A percentile compares a stretch with the other conserved stretches of the same genome.
Evolutionary conservation across 148 eudicot genomes (phyloP).

Genomic region (Camellia lanceoleosa): DNA sequence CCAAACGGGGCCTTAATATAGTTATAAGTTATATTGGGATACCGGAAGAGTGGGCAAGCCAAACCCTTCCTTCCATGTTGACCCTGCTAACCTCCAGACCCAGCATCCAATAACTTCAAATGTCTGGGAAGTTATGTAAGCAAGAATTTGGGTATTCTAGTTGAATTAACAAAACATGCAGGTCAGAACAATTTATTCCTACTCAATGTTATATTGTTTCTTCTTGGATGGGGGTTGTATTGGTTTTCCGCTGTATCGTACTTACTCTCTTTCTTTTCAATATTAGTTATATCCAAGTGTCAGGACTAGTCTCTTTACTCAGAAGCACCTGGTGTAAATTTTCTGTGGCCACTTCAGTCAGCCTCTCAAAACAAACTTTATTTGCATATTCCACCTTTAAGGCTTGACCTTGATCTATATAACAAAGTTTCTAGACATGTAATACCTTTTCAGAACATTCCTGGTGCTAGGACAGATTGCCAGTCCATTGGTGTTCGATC

Average conservation of each 20-base stretch:
- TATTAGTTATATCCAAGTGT: not conserved
- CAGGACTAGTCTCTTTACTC: not conserved
- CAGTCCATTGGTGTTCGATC: conserved; percentile 3
- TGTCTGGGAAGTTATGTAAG: not conserved
- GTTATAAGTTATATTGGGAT: too few relatives aligned
- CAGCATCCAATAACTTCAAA: not conserved
- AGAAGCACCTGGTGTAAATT: not conserved
- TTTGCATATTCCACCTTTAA: not conserved
- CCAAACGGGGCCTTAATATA: too few relatives aligned
- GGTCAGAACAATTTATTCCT: not conserved
- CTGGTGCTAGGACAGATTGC: not conserved
- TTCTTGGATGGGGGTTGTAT: not conserved
- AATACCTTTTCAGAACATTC: not conserved
- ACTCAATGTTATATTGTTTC: not conserved
- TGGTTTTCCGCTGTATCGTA: not conserved
- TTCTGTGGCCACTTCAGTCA: not conserved
- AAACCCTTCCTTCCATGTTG: too few relatives aligned
- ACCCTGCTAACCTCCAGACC: not conserved
- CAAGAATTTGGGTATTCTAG: not conserved
- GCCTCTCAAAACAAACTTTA: too few relatives aligned
- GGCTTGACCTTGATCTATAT: not conserved
- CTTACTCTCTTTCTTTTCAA: not conserved
- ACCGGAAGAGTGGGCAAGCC: too few relatives aligned
- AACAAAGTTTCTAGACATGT: not conserved
- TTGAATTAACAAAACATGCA: not conserved